These are phyloP conservation scores for Apiospora sp. DNA, from an alignment of 2,329 filamentous ascomycete species.

Conservation along the genomic window DNA sequence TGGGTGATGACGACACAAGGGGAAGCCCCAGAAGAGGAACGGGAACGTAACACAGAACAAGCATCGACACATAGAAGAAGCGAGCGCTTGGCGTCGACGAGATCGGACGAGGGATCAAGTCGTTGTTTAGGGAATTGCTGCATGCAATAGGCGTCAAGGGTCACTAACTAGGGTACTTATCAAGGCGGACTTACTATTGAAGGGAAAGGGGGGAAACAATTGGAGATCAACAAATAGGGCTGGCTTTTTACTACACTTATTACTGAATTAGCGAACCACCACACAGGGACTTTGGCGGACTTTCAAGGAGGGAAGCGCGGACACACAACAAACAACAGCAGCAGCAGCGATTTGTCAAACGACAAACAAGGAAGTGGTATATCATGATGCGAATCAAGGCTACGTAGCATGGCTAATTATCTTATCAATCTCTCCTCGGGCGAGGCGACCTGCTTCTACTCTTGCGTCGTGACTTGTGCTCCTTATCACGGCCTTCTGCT, in stretches of 20 bases:
- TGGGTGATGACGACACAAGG: too few species aligned
- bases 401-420: conserved; percentile 10
- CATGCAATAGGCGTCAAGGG: conserved; percentile 24
- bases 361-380: neutral
- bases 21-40: neutral
- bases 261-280: conserved; percentile 19
- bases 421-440: conserved; percentile 35
- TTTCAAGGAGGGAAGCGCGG: neutral
- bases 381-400: conserved; percentile 13
- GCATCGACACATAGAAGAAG: neutral
- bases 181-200: neutral
- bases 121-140: conserved; percentile 5
- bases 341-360: neutral
- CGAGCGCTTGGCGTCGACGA: neutral
- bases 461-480: conserved; percentile 41
- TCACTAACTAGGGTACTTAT: neutral
- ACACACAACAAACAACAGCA: neutral
- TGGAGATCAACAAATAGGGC: conserved; percentile 1
- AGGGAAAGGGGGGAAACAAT: conserved; percentile 1
- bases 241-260: conserved; percentile 11
- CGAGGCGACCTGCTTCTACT: conserved; percentile 56
- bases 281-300: neutral
- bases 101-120: neutral
- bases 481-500: conserved; percentile 33
- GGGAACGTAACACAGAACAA: neutral